Evolutionary conservation across 768 basidiomycete species (phyloP).

Genomic region (Pulveroboletus sp.): DNA sequence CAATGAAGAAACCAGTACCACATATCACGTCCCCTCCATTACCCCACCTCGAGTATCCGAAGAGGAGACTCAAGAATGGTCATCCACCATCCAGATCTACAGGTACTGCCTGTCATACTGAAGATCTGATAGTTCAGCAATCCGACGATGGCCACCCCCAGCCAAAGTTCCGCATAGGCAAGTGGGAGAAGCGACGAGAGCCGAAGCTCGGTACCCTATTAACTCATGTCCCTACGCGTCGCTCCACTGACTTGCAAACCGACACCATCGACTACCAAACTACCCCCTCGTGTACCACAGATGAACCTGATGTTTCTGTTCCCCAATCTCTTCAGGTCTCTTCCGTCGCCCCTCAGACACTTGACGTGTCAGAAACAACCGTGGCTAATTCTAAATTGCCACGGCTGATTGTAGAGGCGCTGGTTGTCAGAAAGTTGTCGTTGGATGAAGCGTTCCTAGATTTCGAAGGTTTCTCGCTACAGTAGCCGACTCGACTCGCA

Average conservation of each 20-base stretch:
- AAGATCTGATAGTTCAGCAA: not conserved
- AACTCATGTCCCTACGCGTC: constrained; percentile 13
- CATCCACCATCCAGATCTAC: constrained; percentile 6
- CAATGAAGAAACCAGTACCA: constrained; percentile 44
- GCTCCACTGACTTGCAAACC: not conserved
- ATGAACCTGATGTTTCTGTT: constrained; percentile 13
- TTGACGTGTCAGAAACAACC: not conserved
- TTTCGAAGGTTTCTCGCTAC: constrained; percentile 56
- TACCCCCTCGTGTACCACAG: not conserved
- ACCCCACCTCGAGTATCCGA: constrained; percentile 5
- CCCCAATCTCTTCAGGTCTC: constrained; percentile 36
- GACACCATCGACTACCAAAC: constrained; percentile 1
- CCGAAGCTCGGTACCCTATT: constrained; percentile 33
- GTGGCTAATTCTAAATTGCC: constrained; percentile 30
- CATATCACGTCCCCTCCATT: constrained; percentile 30
- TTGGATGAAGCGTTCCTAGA: constrained; percentile 75
- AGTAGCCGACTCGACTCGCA: constrained; percentile 5
- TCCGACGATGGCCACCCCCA: not conserved
- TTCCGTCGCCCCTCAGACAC: constrained; percentile 17
- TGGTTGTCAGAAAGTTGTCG: constrained; percentile 76
- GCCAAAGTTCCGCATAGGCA: constrained; percentile 37
- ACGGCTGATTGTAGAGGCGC: constrained; percentile 76
- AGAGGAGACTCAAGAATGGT: constrained; percentile 30
- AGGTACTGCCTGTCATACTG: not conserved
- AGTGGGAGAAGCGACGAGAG: constrained; percentile 52